These are phyloP conservation scores for Solanum aculeatissimum DNA, from an alignment of 305 asterid genomes.

Conservation along the genomic window DNA sequence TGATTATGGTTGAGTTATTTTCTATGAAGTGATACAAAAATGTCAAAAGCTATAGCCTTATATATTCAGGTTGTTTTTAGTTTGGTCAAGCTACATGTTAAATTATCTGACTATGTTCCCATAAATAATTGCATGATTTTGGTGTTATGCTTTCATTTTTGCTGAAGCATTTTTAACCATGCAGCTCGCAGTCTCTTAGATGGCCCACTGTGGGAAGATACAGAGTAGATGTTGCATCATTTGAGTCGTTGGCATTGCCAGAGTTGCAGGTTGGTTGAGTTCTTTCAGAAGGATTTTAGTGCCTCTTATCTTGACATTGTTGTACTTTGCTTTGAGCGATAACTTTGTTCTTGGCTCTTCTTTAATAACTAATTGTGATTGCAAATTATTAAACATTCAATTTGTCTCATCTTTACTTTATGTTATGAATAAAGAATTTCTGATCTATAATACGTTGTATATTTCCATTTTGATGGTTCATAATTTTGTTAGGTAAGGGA, in stretches of 20 bases:
- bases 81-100: background rate
- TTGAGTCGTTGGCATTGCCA: conserved; percentile 77
- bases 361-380: background rate
- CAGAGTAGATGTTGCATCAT: conserved; percentile 72
- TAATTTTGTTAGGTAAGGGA: conserved; percentile 48
- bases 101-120: background rate
- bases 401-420: background rate
- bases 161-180: conserved; percentile 9
- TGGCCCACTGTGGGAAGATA: conserved; percentile 87
- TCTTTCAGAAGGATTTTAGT: background rate
- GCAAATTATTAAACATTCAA: background rate
- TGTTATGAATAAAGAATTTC: too few species aligned
- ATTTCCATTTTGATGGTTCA: background rate
- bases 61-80: background rate
- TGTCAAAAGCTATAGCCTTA: background rate
- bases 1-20: background rate
- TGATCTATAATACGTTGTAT: background rate
- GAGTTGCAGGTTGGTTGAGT: conserved; percentile 61
- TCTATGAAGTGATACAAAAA: background rate
- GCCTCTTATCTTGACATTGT: background rate
- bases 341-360: background rate
- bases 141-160: background rate
- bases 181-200: conserved; percentile 54
- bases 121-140: background rate
- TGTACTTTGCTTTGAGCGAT: background rate